Percentiles rank a stretch among this genome's conserved stretches.
These are phyloP conservation scores for Gamarada debralockiae DNA, from an alignment of 495 filamentous ascomycete species.

Conservation along the genomic window DNA sequence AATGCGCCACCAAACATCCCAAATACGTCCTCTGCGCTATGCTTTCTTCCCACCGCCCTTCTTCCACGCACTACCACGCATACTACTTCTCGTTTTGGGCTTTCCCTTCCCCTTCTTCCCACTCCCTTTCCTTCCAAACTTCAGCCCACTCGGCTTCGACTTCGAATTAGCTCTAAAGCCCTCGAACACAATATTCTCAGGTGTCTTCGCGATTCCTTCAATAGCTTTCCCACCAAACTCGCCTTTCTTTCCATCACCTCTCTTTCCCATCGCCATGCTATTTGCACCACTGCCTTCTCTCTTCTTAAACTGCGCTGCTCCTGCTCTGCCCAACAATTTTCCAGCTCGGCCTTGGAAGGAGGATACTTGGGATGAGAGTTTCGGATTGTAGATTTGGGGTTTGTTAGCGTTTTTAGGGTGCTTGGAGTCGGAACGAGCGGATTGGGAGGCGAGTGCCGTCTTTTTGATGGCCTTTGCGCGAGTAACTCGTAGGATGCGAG, in stretches of 20 bases:
- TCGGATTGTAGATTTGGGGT: conserved; percentile 52
- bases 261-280: conserved; percentile 11
- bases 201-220: conserved; percentile 41
- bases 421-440: conserved; percentile 12
- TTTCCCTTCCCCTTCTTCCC: conserved; percentile 37
- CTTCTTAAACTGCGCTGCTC: conserved; percentile 55
- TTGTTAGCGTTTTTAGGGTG: conserved; percentile 25
- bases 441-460: conserved; percentile 40
- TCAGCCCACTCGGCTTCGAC: conserved; percentile 55
- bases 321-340: conserved; percentile 79
- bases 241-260: conserved; percentile 13
- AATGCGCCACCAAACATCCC: not conserved
- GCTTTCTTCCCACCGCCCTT: conserved; percentile 46
- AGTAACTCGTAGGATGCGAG: conserved; percentile 79
- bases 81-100: conserved; percentile 46
- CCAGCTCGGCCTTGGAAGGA: conserved; percentile 74
- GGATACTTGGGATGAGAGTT: conserved; percentile 60
- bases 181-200: conserved; percentile 81
- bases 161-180: conserved; percentile 74
- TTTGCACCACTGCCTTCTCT: conserved; percentile 24
- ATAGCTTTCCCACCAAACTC: not conserved
- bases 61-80: conserved; percentile 65
- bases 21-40: not conserved
- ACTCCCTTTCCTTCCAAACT: conserved; percentile 46
- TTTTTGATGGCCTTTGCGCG: conserved; percentile 77